Conservation (phyloP, 2,329 filamentous ascomycete genomes). For the Aureobasidium uvarum region DNA sequence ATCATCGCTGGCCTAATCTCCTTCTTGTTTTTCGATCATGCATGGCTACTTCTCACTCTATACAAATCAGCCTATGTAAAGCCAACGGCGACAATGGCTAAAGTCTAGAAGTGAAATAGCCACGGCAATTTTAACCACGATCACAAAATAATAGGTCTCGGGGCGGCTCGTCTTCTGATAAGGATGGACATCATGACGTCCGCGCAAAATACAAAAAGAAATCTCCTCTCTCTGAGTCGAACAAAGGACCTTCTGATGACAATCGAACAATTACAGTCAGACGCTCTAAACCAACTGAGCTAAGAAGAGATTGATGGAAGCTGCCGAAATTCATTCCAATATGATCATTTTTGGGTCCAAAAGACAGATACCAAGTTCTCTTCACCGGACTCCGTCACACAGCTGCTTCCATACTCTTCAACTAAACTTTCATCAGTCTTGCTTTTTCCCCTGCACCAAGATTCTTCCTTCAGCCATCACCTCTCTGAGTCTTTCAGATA, state of each 20-base stretch:
- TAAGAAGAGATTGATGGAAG: conserved; percentile 22
- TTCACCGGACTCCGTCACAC: neutral
- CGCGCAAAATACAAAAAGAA: conserved; percentile 11
- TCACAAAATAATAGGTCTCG: neutral
- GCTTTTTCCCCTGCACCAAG: neutral
- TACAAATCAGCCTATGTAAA: too few relatives aligned
- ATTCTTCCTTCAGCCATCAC: neutral
- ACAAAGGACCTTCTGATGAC: conserved; percentile 25
- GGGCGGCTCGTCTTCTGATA: neutral
- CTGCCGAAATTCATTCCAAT: too few relatives aligned
- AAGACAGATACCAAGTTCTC: too few relatives aligned
- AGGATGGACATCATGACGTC: neutral
- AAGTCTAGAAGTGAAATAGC: too few relatives aligned
- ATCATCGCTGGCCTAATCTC: too few relatives aligned
- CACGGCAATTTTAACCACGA: too few relatives aligned
- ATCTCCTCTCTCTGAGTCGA: conserved; percentile 25
- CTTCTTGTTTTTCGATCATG: neutral
- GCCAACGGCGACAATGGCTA: too few relatives aligned
- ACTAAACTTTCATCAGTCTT: neutral
- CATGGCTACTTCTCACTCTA: neutral
- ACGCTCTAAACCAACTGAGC: conserved; percentile 26
- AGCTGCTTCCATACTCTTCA: neutral
- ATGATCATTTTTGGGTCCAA: neutral
- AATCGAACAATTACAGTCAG: conserved; percentile 23
- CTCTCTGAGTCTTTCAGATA: neutral